phyloP scores from a whole-genome alignment of 1,284 basidiomycete genomes.

The Volvariella volvacea region DNA sequence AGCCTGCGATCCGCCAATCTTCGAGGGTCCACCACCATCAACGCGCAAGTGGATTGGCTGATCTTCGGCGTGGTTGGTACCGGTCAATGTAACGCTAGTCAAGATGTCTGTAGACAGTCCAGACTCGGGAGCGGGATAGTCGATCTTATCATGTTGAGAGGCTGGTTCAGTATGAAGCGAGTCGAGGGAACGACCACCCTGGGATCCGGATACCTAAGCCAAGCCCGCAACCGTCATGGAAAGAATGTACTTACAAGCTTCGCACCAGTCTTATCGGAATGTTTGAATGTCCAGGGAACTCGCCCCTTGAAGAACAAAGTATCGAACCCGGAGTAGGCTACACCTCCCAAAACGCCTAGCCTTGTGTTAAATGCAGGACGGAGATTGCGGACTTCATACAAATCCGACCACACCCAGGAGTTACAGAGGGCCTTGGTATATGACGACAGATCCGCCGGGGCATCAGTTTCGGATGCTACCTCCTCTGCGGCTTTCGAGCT shows the following conservation, averaged over 20 bases:
- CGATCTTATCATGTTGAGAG: conserved; percentile 71
- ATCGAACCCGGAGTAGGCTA: conserved; percentile 89
- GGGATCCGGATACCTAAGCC: conserved; percentile 15
- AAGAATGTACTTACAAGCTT: conserved; percentile 15
- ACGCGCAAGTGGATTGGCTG: conserved; percentile 88
- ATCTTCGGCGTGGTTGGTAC: conserved; percentile 96
- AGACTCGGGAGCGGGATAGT: conserved; percentile 87
- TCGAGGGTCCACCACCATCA: conserved; percentile 11
- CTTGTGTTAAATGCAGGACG: conserved; percentile 87
- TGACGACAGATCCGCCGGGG: conserved; percentile 60
- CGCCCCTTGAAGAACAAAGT: conserved; percentile 81
- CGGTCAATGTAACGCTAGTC: conserved; percentile 86
- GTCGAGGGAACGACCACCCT: conserved; percentile 51
- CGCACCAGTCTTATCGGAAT: conserved; percentile 15
- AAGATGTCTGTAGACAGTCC: conserved; percentile 93
- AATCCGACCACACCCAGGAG: conserved; percentile 87
- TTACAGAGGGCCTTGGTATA: conserved; percentile 73
- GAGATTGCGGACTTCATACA: conserved; percentile 90
- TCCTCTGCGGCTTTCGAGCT: conserved; percentile 9
- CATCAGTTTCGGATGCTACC: conserved; percentile 10
- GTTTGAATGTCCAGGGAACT: conserved; percentile 86
- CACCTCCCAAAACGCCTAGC: conserved; percentile 85
- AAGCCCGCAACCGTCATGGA: not conserved
- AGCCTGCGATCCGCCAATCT: conserved; percentile 32
- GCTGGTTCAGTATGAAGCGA: conserved; percentile 70